Base-by-base conservation (phyloP, 495 filamentous ascomycete genomes). In the Aspergillus nanangensis region DNA sequence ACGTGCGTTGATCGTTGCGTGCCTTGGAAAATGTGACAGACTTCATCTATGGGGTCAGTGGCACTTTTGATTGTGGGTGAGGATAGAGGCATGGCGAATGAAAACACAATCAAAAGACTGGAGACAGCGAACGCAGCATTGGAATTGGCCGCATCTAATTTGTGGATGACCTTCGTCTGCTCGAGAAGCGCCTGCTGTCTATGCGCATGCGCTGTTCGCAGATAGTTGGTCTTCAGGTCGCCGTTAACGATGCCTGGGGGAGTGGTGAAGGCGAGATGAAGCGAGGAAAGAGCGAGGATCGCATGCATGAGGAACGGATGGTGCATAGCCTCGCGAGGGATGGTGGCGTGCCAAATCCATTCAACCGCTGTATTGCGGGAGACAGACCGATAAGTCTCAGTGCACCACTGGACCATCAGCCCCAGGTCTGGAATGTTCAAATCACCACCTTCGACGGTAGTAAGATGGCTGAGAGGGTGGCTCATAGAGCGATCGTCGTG, bases 301-400 rank as follows among this genome's bases (percentile, higher is more conserved):
- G 70, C 75, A 53, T 76, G 71, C 60, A 72, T 71, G 13, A 78
- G 56, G 34, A 66, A 65, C 5, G 69, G 63, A 49, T 72, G 63
- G 13, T 52, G 54, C 46, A 78, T 63, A 3, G 73, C 68, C 27
- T 73, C 57, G 25, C 63, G 63, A 1, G 73, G 73, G 18, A 75
- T 67, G 22, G 60, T 57, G 8, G 58, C 59, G 47, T 70, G 67
- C 70, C 75, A 78, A n/a, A 77, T 52, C 2, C 45, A 19, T 48
- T 69, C 62, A 18, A 60, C 63, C n/a, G 49, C 17, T 15, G 25
- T 41, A 24, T 67, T 54, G 9, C 60, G 58, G 0, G 65, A 60
- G 51, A 76, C 56, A 0, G 69, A 62, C 41, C 56, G 64, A 48
- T 73, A 74, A 10, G 69, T 72, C 19, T 55, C 57, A 8, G 66